Conservation (phyloP, 2,329 filamentous ascomycete species). For the Penicillium sp. region DNA sequence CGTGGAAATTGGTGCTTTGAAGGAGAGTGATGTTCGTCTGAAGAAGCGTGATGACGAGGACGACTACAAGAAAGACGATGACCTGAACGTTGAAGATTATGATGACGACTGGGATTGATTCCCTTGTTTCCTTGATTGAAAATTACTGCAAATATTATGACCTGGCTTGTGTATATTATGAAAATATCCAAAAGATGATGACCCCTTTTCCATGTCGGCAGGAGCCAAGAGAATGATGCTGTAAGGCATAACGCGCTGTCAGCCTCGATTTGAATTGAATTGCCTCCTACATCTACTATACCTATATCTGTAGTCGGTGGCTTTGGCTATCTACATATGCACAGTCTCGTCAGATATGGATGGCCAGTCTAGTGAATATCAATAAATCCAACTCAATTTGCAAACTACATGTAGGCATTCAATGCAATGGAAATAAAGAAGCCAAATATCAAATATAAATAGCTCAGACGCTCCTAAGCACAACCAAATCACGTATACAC, state of each 20-base stretch:
- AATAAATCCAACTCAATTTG: background rate
- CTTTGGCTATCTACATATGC: background rate
- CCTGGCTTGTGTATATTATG: constrained; percentile 21
- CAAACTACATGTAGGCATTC: background rate
- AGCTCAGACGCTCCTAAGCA: background rate
- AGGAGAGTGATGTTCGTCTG: constrained; percentile 74
- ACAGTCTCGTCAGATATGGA: background rate
- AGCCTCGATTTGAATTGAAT: background rate
- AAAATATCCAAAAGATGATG: constrained; percentile 6
- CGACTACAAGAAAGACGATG: constrained; percentile 52
- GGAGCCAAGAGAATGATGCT: background rate
- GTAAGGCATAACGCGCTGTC: background rate
- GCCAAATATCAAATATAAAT: background rate
- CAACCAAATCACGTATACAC: background rate
- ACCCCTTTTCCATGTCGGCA: background rate
- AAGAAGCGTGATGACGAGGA: constrained; percentile 55
- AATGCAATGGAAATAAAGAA: background rate
- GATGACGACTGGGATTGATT: constrained; percentile 59
- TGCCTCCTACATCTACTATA: background rate
- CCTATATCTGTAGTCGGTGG: background rate
- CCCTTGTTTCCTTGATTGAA: background rate
- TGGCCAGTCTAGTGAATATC: background rate
- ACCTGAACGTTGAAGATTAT: constrained; percentile 45
- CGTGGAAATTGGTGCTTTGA: constrained; percentile 76
- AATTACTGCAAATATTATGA: constrained; percentile 15